Evolutionary conservation across 306 rosid genomes (phyloP).

Genomic region (Hippophae gyantsensis): DNA sequence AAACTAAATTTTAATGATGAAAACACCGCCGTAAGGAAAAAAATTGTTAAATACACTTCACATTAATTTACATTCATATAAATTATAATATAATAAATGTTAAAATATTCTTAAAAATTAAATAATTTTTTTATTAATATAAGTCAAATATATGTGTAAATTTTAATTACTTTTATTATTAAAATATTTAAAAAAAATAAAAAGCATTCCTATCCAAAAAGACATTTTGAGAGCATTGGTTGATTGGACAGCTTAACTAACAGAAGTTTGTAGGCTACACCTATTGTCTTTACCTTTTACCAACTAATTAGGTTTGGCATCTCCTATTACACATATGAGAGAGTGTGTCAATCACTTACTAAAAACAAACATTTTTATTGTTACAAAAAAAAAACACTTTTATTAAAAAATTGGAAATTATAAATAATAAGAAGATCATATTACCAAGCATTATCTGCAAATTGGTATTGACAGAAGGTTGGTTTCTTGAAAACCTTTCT

Average conservation of each 20-base stretch:
- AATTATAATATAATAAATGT: no score
- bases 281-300: constrained; percentile 26
- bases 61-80: no score
- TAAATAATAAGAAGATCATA: neutral
- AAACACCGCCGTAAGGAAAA: neutral
- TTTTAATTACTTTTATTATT: no score
- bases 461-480: constrained; percentile 47
- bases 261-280: neutral
- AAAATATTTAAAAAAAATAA: no score
- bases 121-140: no score
- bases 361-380: neutral
- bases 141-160: no score
- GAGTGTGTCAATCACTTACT: constrained; percentile 9
- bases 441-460: constrained; percentile 91
- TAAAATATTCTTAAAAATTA: no score
- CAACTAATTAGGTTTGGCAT: constrained; percentile 58
- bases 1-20: no score
- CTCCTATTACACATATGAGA: constrained; percentile 23
- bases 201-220: no score
- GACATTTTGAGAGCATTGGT: neutral
- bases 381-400: neutral
- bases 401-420: neutral
- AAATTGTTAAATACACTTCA: no score
- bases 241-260: constrained; percentile 14
- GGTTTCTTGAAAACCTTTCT: constrained; percentile 60